These are phyloP conservation scores for Trichosporon ovoides DNA, from an alignment of 1,284 basidiomycete genomes.

Conservation along the genomic window DNA sequence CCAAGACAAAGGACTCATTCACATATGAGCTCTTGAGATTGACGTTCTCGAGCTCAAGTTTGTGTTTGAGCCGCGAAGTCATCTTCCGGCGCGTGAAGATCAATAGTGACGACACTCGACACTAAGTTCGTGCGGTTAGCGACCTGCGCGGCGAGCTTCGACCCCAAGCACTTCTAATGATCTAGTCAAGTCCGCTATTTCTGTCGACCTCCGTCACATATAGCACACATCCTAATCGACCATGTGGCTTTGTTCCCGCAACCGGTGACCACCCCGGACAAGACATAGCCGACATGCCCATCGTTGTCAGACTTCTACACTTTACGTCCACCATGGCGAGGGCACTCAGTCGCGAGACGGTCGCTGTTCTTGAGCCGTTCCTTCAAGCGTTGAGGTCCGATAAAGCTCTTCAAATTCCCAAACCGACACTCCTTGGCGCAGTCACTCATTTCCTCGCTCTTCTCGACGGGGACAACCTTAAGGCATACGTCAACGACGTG, in stretches of 20 bases:
- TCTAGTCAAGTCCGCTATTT: background rate
- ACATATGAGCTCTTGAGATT: constrained; percentile 72
- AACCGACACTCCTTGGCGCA: constrained; percentile 31
- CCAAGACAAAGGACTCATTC: constrained; percentile 82
- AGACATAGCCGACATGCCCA: constrained; percentile 2
- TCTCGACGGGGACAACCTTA: constrained; percentile 21
- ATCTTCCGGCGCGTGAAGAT: constrained; percentile 34
- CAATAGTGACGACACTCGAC: background rate
- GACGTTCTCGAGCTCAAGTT: constrained; percentile 69
- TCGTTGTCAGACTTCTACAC: background rate
- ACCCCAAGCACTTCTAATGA: background rate
- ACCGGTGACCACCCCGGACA: background rate
- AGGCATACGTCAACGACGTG: constrained; percentile 22
- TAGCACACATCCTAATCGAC: background rate
- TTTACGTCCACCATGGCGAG: constrained; percentile 1
- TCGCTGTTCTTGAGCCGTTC: constrained; percentile 28
- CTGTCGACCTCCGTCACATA: background rate
- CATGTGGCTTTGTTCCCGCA: constrained; percentile 4
- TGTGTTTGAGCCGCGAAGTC: constrained; percentile 54
- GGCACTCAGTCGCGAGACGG: constrained; percentile 7
- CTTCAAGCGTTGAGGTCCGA: constrained; percentile 23
- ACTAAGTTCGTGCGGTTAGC: background rate
- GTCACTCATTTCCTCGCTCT: constrained; percentile 37
- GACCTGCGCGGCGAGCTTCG: background rate
- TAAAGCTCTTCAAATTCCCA: constrained; percentile 24